Evolutionary conservation across 1,139 yeast genomes (phyloP).

Genomic region (Pneumocystis canis): DNA sequence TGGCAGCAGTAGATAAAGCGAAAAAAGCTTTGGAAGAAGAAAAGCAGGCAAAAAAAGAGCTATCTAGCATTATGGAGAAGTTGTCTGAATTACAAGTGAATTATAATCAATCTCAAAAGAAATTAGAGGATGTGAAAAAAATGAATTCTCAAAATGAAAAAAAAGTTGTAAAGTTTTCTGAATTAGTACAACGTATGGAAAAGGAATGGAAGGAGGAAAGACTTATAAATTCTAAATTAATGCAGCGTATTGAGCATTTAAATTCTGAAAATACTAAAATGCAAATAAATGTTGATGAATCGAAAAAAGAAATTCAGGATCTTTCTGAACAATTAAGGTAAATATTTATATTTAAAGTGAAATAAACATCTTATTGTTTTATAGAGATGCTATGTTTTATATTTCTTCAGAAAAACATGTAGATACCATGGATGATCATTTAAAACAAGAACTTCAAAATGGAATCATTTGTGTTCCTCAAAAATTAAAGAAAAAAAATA

Average conservation of each 20-base stretch:
- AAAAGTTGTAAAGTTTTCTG: slow-evolving; percentile 23
- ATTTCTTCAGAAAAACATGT: background rate
- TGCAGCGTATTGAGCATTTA: slow-evolving; percentile 41
- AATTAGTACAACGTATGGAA: slow-evolving; percentile 20
- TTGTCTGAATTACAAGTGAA: slow-evolving; percentile 7
- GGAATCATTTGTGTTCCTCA: background rate
- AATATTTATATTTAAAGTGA: background rate
- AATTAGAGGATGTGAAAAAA: slow-evolving; percentile 20
- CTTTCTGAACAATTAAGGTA: background rate
- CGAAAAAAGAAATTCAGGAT: background rate
- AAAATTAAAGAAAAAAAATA: background rate
- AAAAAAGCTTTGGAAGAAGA: slow-evolving; percentile 25
- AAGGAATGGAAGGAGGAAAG: slow-evolving; percentile 35
- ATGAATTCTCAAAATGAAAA: slow-evolving; percentile 23
- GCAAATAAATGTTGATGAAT: background rate
- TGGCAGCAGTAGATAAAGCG: slow-evolving; percentile 29
- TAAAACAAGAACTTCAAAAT: background rate
- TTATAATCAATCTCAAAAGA: slow-evolving; percentile 13
- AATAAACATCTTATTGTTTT: background rate
- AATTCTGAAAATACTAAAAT: slow-evolving; percentile 14
- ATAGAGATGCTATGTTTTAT: background rate
- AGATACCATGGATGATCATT: background rate
- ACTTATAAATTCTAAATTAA: slow-evolving; percentile 41
- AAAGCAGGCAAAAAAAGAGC: slow-evolving; percentile 28
- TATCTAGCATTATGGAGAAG: slow-evolving; percentile 18